Conservation (phyloP, 805 yeast species). For the Metschnikowia henanensis region DNA sequence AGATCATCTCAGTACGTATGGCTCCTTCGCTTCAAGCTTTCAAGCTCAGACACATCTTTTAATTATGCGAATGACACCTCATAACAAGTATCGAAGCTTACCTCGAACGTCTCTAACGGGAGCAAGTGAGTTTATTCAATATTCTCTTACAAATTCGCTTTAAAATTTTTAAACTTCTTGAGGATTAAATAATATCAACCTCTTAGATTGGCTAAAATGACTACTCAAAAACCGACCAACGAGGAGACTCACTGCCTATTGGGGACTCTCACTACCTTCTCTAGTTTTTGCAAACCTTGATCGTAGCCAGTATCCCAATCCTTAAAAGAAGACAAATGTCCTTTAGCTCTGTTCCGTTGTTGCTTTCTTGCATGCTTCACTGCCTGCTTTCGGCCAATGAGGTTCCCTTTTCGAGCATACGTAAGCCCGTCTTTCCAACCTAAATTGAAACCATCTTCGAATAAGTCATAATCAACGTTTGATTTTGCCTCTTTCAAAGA, state of each 20-base stretch:
- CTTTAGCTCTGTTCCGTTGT: constrained; percentile 61
- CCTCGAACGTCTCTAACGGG: too few species aligned
- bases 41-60: too few species aligned
- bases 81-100: too few species aligned
- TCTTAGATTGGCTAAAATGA: too few species aligned
- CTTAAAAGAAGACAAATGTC: constrained; percentile 63
- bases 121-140: too few species aligned
- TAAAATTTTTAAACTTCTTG: not conserved
- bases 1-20: too few species aligned
- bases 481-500: constrained; percentile 39
- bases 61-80: too few species aligned
- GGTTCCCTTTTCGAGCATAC: constrained; percentile 68
- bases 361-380: constrained; percentile 53
- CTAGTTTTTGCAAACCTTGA: constrained; percentile 52
- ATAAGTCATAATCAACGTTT: constrained; percentile 77
- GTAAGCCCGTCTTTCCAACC: constrained; percentile 72
- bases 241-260: too few species aligned
- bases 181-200: not conserved
- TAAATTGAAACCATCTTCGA: constrained; percentile 68
- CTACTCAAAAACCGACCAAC: not conserved
- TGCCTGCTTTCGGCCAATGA: constrained; percentile 69
- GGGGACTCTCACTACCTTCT: not conserved
- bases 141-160: not conserved
- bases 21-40: too few species aligned
- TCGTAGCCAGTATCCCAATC: constrained; percentile 88